Evolutionary conservation across 805 yeast species (phyloP).

Genomic region (Jamesozyma gamospora): DNA sequence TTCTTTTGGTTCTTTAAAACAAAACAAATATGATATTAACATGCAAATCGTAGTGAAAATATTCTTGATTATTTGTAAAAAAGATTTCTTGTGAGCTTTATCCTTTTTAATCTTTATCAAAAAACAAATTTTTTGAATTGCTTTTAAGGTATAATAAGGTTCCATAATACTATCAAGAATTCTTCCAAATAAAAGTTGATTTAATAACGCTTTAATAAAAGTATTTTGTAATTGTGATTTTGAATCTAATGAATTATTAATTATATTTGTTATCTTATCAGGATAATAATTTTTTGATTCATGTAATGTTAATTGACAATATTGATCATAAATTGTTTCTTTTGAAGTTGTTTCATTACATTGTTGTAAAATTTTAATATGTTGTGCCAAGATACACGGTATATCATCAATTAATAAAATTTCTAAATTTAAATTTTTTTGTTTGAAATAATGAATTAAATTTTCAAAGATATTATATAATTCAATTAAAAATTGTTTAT

Average conservation of each 20-base stretch:
- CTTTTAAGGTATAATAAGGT: constrained; percentile 20
- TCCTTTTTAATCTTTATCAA: constrained; percentile 1
- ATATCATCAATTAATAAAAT: constrained; percentile 18
- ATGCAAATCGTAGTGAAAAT: too few species aligned
- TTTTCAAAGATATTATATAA: constrained; percentile 13
- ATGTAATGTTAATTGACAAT: constrained; percentile 8
- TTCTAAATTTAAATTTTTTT: constrained; percentile 9
- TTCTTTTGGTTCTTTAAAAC: not conserved
- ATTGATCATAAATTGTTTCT: constrained; percentile 5
- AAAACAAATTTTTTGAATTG: constrained; percentile 10
- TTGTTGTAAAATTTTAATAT: constrained; percentile 9
- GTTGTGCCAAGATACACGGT: constrained; percentile 18
- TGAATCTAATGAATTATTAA: constrained; percentile 7
- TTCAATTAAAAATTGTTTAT: constrained; percentile 14
- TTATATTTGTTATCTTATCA: constrained; percentile 6
- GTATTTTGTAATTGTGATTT: constrained; percentile 17
- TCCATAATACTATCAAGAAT: constrained; percentile 18
- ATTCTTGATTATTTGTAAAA: too few species aligned
- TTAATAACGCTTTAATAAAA: constrained; percentile 17
- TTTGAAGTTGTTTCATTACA: not conserved
- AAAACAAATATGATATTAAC: too few species aligned
- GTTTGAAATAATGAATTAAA: constrained; percentile 3
- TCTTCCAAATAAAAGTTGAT: constrained; percentile 18
- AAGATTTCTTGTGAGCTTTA: not conserved
- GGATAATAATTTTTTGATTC: constrained; percentile 13